Evolutionary conservation across 495 filamentous ascomycete species (phyloP), one percentile per base, ranked within the genome.

Genomic region (Lepidopterella palustris): DNA sequence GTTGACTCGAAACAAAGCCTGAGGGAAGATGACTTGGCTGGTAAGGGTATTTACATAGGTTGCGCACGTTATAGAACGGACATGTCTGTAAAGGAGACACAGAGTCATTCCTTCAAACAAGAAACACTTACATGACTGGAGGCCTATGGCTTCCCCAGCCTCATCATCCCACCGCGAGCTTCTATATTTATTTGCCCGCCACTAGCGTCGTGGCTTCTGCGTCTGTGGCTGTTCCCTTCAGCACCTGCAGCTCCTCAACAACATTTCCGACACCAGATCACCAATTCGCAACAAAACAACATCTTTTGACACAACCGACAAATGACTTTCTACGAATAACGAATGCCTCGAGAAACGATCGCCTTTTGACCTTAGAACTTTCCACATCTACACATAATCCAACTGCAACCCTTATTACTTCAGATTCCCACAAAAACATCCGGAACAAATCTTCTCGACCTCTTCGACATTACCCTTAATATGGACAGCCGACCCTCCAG

Each of bases 401-500:
- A 24, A 28, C 45, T 35, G 35, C 50, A 26, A 24, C 35, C 28
- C 53, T 60, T 50, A 8, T 26, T 31, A 20, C 15, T 27, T 23
- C 35, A 5, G 32, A 57, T 60, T 21, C 29, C 59, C 53, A 20
- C 58, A 26, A 49, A 28, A 48, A 24, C 48, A 24, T n/a, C n/a
- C n/a, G n/a, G n/a, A n/a, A n/a, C n/a, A n/a, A n/a, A n/a, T n/a
- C n/a, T n/a, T n/a, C n/a, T n/a, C n/a, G n/a, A n/a, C n/a, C n/a
- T n/a, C 32, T 29, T 5, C 27, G 13, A 10, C 35, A n/a, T n/a
- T 35, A 40, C 51, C 52, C 45, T 52, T 52, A 50, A 55, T 26
- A 66, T 66, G 64, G 59, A 62, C 35, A 58, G 45, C 45, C 59
- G 55, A 18, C 57, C 61, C 2, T 50, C 48, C 8, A 67, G 60